Evolutionary conservation across 2,329 filamentous ascomycete genomes (phyloP).

Genomic region (Penicillium expansum): DNA sequence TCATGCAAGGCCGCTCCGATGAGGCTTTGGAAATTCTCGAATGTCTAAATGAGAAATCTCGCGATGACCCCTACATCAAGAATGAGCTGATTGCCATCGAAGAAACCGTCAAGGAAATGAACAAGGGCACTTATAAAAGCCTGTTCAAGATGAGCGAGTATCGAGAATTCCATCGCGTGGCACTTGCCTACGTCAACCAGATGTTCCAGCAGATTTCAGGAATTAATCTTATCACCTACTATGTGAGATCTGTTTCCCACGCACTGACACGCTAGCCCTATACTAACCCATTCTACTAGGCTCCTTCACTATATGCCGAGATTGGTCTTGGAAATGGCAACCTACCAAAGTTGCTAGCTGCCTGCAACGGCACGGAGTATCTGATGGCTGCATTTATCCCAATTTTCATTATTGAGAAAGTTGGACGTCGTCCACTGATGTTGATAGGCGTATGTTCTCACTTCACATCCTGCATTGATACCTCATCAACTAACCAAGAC

Average conservation of each 20-base stretch:
- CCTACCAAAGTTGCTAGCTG: conserved; percentile 41
- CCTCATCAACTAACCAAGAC: background rate
- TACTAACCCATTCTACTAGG: conserved; percentile 11
- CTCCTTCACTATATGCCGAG: conserved; percentile 19
- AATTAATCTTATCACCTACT: conserved; percentile 43
- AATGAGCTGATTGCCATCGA: conserved; percentile 50
- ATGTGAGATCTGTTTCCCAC: conserved; percentile 16
- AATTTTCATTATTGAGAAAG: conserved; percentile 48
- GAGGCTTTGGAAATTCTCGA: conserved; percentile 48
- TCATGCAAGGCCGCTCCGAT: conserved; percentile 54
- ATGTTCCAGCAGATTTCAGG: conserved; percentile 49
- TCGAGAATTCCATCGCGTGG: conserved; percentile 53
- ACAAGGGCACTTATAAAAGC: conserved; percentile 51
- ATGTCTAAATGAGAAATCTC: conserved; percentile 43
- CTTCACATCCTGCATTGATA: too few species aligned
- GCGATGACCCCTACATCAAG: conserved; percentile 43
- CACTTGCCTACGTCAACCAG: conserved; percentile 54
- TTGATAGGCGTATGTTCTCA: conserved; percentile 54
- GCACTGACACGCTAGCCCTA: fast-evolving
- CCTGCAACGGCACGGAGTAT: conserved; percentile 51
- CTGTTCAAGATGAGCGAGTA: conserved; percentile 57
- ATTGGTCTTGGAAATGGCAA: conserved; percentile 21
- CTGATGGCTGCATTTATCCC: conserved; percentile 49
- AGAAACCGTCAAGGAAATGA: conserved; percentile 47
- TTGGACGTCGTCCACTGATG: conserved; percentile 65